These are phyloP conservation scores for Mikania micrantha DNA, from an alignment of 129 eudicot genomes.

Conservation along the genomic window DNA sequence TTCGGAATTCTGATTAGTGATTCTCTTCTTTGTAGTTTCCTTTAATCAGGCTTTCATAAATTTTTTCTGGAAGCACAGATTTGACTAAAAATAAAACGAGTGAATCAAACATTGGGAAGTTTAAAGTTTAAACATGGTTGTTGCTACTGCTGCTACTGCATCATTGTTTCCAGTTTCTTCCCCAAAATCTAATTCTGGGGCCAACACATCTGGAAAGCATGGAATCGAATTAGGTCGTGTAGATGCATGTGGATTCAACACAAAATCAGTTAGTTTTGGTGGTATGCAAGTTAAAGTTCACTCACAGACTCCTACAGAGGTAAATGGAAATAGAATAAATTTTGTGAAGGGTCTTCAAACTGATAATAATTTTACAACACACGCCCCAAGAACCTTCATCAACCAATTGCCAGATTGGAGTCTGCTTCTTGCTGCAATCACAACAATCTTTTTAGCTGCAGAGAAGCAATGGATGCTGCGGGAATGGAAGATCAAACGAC, in stretches of 20 bases:
- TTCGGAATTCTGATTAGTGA: neutral
- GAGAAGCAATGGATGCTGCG: constrained; percentile 99
- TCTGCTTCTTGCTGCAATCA: constrained; percentile 96
- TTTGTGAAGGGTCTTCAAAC: constrained; percentile 47
- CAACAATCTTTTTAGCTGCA: constrained; percentile 88
- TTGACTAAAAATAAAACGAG: constrained; percentile 1
- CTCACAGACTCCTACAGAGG: constrained; percentile 71
- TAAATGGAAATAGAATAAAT: constrained; percentile 58
- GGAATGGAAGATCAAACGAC: constrained; percentile 88
- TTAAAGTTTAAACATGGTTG: constrained; percentile 44
- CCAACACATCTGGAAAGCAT: constrained; percentile 35
- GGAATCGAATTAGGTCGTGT: constrained; percentile 36
- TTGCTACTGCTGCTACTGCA: constrained; percentile 59
- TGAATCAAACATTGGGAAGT: neutral
- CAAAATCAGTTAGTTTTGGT: constrained; percentile 45
- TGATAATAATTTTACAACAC: constrained; percentile 49
- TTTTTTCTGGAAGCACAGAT: neutral
- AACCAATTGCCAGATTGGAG: constrained; percentile 95
- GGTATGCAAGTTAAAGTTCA: constrained; percentile 55
- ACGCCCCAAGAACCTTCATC: constrained; percentile 82
- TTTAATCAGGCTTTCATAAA: neutral
- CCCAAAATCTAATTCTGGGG: constrained; percentile 40
- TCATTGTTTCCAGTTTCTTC: constrained; percentile 48
- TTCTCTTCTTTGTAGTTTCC: constrained; percentile 18
- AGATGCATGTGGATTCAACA: constrained; percentile 46